Percentiles rank a stretch among this genome's conserved stretches.
Conservation (phyloP, 768 basidiomycete species). For the Tricholomella constricta region DNA sequence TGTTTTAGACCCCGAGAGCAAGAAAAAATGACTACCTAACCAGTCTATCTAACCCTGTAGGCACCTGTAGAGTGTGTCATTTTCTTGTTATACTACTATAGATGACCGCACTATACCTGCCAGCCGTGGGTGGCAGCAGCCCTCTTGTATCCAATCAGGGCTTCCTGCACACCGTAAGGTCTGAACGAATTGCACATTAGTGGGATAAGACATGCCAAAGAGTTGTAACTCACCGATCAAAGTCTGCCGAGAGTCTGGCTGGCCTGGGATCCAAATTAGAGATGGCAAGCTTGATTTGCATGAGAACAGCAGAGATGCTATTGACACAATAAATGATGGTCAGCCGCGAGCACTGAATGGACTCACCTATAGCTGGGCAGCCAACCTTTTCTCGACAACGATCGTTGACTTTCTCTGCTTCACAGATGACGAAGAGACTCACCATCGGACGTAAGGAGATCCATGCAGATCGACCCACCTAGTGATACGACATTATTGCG, state of each 20-base stretch:
- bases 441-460: slow-evolving; percentile 67
- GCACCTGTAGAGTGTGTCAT: not conserved
- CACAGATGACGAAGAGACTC: slow-evolving; percentile 13
- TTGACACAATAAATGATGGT: not conserved
- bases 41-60: slow-evolving; percentile 7
- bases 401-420: not conserved
- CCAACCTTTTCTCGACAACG: slow-evolving; percentile 45
- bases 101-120: slow-evolving; percentile 42
- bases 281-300: slow-evolving; percentile 71
- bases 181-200: slow-evolving; percentile 20
- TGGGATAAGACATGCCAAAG: not conserved
- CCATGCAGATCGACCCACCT: slow-evolving; percentile 80
- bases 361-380: slow-evolving; percentile 64
- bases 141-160: slow-evolving; percentile 62
- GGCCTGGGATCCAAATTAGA: slow-evolving; percentile 67
- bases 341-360: not conserved
- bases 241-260: slow-evolving; percentile 55
- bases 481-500: slow-evolving; percentile 2
- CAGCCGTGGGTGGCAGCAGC: slow-evolving; percentile 68
- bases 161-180: slow-evolving; percentile 55
- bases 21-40: not conserved
- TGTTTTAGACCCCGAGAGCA: no score
- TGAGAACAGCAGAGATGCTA: slow-evolving; percentile 51
- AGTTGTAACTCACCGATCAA: slow-evolving; percentile 42
- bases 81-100: not conserved